Conservation (phyloP, 306 rosid species). For the Malus sylvestris region DNA sequence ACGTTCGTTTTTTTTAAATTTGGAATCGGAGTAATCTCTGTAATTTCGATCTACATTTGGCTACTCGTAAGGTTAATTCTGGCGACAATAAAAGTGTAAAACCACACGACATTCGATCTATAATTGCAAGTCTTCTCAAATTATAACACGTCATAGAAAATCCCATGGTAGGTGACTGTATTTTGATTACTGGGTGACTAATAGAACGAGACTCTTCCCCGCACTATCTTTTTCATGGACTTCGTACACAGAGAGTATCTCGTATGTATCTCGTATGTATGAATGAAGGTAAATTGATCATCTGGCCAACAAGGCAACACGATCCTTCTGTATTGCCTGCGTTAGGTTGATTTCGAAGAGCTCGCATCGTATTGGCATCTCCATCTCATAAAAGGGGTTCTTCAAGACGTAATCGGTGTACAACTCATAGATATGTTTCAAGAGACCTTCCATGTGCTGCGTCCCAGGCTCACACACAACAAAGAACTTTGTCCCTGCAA, state of each 20-base stretch:
- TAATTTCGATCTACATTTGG: no score
- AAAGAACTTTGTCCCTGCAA: slow-evolving; percentile 77
- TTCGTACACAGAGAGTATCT: no score
- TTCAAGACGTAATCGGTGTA: slow-evolving; percentile 86
- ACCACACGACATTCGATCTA: not conserved
- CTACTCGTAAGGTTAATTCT: no score
- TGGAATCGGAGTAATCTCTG: no score
- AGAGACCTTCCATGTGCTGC: slow-evolving; percentile 68
- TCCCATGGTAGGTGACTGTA: no score
- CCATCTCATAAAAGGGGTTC: slow-evolving; percentile 97
- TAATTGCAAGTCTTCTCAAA: no score
- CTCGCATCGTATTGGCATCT: slow-evolving; percentile 95
- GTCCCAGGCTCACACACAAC: slow-evolving; percentile 83
- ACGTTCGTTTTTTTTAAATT: no score
- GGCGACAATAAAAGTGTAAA: not conserved
- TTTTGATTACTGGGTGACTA: no score
- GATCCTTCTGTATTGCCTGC: slow-evolving; percentile 81
- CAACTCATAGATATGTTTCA: slow-evolving; percentile 67
- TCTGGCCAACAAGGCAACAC: slow-evolving; percentile 67
- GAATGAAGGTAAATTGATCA: slow-evolving; percentile 15
- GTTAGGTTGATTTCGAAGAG: slow-evolving; percentile 75
- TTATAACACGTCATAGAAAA: no score
- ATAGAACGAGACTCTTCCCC: no score
- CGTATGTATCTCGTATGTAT: no score
- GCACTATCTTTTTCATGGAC: no score